phyloP scores from a whole-genome alignment of 1,139 yeast species.

The Barnettozyma hawaiiensis region DNA sequence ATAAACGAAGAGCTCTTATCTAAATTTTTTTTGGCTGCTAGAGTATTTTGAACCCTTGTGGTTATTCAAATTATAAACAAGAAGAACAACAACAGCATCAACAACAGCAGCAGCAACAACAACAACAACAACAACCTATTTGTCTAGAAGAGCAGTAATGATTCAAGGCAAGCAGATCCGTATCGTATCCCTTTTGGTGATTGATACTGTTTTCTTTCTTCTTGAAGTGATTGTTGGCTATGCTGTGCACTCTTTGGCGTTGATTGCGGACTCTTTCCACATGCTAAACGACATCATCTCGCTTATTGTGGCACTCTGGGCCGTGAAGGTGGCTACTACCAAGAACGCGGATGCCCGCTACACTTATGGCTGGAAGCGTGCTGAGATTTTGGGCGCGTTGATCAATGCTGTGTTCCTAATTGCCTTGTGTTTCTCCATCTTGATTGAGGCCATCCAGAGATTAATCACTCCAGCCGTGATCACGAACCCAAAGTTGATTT shows the following conservation, averaged over 20 bases:
- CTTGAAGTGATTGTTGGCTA: slow-evolving; percentile 83
- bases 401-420: slow-evolving; percentile 88
- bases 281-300: slow-evolving; percentile 95
- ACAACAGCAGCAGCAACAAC: background rate
- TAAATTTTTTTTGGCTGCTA: background rate
- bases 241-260: slow-evolving; percentile 84
- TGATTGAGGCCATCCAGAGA: slow-evolving; percentile 89
- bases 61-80: too few species aligned
- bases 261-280: slow-evolving; percentile 94
- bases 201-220: slow-evolving; percentile 81
- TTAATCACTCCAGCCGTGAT: slow-evolving; percentile 76
- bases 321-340: slow-evolving; percentile 81
- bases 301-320: slow-evolving; percentile 89
- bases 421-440: slow-evolving; percentile 88
- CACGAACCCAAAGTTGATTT: slow-evolving; percentile 71
- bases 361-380: slow-evolving; percentile 96
- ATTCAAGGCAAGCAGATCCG: slow-evolving; percentile 56
- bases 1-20: too few species aligned
- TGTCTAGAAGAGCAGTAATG: background rate
- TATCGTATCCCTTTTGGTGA: slow-evolving; percentile 61
- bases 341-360: slow-evolving; percentile 81
- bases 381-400: slow-evolving; percentile 90
- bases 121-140: background rate
- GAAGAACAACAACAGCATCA: too few species aligned
- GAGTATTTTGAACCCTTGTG: too few species aligned